Conservation (phyloP, 31 red algal species). For the Pterothamnion heteromorphum region DNA sequence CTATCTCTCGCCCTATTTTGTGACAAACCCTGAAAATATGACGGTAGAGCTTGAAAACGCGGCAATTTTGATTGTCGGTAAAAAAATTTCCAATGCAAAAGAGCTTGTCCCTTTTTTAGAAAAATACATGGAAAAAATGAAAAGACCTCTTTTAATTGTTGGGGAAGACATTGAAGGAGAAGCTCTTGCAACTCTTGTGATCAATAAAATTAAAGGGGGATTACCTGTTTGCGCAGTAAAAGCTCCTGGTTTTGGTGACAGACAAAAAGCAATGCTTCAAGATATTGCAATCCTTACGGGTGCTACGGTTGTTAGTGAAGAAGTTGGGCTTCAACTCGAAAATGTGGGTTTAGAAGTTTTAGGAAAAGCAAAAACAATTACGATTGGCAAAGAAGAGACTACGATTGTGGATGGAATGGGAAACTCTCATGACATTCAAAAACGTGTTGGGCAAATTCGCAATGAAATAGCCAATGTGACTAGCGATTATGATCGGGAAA, state of each 20-base stretch:
- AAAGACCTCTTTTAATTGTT: slow-evolving; percentile 61
- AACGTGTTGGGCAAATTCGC: slow-evolving; percentile 61
- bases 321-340: slow-evolving; percentile 69
- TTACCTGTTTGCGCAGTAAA: slow-evolving; percentile 72
- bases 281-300: slow-evolving; percentile 73
- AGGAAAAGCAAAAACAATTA: slow-evolving; percentile 66
- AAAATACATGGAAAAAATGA: slow-evolving; percentile 32
- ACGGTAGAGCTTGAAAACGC: slow-evolving; percentile 54
- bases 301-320: slow-evolving; percentile 55
- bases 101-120: slow-evolving; percentile 61
- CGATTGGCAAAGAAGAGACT: slow-evolving; percentile 70
- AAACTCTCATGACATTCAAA: slow-evolving; percentile 23
- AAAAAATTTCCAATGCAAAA: slow-evolving; percentile 51
- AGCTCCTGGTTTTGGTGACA: slow-evolving; percentile 77
- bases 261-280: slow-evolving; percentile 63
- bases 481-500: slow-evolving; percentile 77
- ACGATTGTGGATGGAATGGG: slow-evolving; percentile 71
- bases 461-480: slow-evolving; percentile 53
- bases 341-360: slow-evolving; percentile 51
- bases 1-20: slow-evolving; percentile 62
- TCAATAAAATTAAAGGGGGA: slow-evolving; percentile 71
- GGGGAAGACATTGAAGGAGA: slow-evolving; percentile 76
- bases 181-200: slow-evolving; percentile 71
- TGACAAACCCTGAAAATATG: slow-evolving; percentile 48
- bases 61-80: slow-evolving; percentile 51